phyloP scores from a whole-genome alignment of 2,329 filamentous ascomycete species.

The Helicocarpus griseus region DNA sequence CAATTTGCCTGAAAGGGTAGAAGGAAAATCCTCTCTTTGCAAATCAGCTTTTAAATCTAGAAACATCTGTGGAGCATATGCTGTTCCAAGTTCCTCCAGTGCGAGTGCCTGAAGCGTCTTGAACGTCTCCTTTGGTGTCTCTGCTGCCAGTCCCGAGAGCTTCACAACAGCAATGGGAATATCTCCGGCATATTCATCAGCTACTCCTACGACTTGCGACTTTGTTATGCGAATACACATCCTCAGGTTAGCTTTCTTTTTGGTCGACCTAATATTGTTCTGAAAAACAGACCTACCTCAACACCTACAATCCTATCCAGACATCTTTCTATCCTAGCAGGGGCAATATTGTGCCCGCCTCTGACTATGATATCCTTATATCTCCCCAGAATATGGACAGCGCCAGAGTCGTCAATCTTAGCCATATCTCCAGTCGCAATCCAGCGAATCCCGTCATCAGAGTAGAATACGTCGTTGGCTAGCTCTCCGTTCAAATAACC shows the following conservation, averaged over 20 bases:
- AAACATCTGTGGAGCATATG: neutral
- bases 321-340: conserved; percentile 26
- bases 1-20: neutral
- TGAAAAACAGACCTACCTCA: conserved; percentile 16
- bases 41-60: neutral
- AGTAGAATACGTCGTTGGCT: conserved; percentile 28
- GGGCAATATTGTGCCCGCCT: conserved; percentile 38
- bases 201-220: neutral
- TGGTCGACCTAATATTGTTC: too few relatives aligned
- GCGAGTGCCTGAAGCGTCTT: neutral
- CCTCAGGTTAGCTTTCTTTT: neutral
- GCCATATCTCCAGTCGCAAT: conserved; percentile 35
- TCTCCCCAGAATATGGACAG: conserved; percentile 32
- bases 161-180: neutral
- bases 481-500: conserved; percentile 25
- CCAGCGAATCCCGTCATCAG: conserved; percentile 27
- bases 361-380: conserved; percentile 41
- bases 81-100: neutral
- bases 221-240: neutral
- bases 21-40: neutral
- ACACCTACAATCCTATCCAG: conserved; percentile 27
- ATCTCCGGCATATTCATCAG: neutral
- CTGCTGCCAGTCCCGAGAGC: neutral
- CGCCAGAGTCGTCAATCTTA: conserved; percentile 28
- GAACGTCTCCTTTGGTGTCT: neutral